phyloP scores from a whole-genome alignment of 108 stramenopile genomes.

The Nannochloropsis salina region DNA sequence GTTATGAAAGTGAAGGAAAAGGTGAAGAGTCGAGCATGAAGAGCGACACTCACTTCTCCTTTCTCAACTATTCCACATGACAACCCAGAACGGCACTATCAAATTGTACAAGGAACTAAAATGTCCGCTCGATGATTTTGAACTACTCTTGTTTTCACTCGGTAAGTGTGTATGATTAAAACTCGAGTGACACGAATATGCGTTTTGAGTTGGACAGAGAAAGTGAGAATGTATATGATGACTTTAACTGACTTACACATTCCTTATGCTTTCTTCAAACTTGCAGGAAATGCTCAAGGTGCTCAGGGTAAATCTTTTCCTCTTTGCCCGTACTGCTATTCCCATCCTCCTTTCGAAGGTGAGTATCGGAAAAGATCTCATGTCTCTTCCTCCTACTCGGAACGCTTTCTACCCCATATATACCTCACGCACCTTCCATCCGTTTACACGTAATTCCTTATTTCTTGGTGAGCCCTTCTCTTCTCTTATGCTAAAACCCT shows the following conservation, averaged over 20 bases:
- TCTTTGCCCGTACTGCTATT: slow-evolving; percentile 35
- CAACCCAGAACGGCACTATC: slow-evolving; percentile 21
- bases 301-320: slow-evolving; percentile 34
- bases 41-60: neutral
- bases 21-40: neutral
- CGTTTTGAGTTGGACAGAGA: neutral
- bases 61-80: neutral
- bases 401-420: neutral
- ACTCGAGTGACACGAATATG: too few relatives aligned
- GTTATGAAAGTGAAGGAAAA: neutral
- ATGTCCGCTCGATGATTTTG: slow-evolving; percentile 34
- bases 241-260: neutral
- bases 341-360: slow-evolving; percentile 12
- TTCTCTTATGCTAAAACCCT: neutral
- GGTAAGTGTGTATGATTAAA: neutral
- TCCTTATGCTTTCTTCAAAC: neutral
- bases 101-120: slow-evolving; percentile 25
- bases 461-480: too few relatives aligned
- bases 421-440: too few relatives aligned
- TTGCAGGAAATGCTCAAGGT: neutral
- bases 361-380: neutral
- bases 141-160: slow-evolving; percentile 34
- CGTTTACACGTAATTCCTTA: too few relatives aligned
- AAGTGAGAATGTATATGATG: neutral
- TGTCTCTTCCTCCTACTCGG: neutral